These are phyloP conservation scores for Orbilia ellipsospora DNA, from an alignment of 2,329 filamentous ascomycete genomes.

Conservation along the genomic window DNA sequence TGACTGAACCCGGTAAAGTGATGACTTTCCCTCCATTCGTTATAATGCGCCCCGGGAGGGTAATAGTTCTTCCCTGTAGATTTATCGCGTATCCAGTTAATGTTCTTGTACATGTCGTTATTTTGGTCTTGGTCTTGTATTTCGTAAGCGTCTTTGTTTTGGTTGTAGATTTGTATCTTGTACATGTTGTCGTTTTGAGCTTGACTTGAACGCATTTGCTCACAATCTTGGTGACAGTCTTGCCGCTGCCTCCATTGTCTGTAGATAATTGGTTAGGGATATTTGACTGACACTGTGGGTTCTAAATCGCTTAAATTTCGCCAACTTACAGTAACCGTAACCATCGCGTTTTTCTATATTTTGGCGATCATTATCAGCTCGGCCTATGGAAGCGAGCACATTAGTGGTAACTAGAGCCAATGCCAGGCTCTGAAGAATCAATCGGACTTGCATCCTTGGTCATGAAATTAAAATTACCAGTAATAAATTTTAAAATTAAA, in stretches of 20 bases:
- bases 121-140: not conserved
- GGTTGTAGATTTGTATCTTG: not conserved
- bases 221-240: not conserved
- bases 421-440: no score
- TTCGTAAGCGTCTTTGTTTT: not conserved
- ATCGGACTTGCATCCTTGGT: no score
- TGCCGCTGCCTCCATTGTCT: not conserved
- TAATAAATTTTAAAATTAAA: no score
- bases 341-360: no score
- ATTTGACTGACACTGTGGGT: no score
- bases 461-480: no score
- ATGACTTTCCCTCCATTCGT: not conserved
- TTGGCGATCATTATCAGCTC: no score
- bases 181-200: not conserved
- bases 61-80: not conserved
- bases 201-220: not conserved
- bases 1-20: not conserved
- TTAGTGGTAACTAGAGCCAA: no score
- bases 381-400: no score
- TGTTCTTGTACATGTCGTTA: not conserved
- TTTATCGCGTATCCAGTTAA: not conserved
- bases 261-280: not conserved
- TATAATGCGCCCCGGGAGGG: not conserved
- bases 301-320: no score
- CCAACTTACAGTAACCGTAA: no score